Conservation (phyloP, 306 rosid species). For the Chamaecrista fasciculata region DNA sequence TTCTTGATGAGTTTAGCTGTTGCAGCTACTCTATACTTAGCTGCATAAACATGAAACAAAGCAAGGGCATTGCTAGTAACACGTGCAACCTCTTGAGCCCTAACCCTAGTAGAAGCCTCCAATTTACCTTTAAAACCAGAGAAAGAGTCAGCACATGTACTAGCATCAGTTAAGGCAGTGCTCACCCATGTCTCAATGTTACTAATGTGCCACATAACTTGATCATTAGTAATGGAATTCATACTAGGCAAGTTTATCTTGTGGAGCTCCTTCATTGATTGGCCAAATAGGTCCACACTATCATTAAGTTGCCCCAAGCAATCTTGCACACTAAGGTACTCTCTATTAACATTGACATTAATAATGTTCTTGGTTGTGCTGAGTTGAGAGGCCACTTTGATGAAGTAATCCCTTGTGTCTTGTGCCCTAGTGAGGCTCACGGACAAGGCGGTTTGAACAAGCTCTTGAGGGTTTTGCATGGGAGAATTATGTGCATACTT, state of each 20-base stretch:
- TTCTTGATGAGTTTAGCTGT: slow-evolving; percentile 6
- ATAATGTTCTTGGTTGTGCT: slow-evolving; percentile 13
- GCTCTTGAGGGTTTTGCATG: slow-evolving; percentile 34
- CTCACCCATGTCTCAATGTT: slow-evolving; percentile 69
- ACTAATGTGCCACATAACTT: slow-evolving; percentile 56
- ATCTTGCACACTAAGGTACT: slow-evolving; percentile 39
- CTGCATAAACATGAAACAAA: slow-evolving; percentile 55
- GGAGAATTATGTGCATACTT: slow-evolving; percentile 27
- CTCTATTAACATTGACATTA: too few relatives aligned
- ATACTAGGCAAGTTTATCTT: slow-evolving; percentile 28
- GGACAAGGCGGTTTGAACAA: slow-evolving; percentile 48
- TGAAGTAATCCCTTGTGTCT: slow-evolving; percentile 39
- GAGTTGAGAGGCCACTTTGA: slow-evolving; percentile 37
- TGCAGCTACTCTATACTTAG: slow-evolving; percentile 24
- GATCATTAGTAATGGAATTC: slow-evolving; percentile 25
- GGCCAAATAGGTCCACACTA: slow-evolving; percentile 52
- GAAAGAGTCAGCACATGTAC: slow-evolving; percentile 42
- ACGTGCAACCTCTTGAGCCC: slow-evolving; percentile 54
- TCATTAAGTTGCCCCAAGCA: slow-evolving; percentile 52
- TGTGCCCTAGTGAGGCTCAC: slow-evolving; percentile 51
- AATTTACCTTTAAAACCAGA: slow-evolving; percentile 47
- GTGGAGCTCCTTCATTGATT: slow-evolving; percentile 43
- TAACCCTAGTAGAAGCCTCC: slow-evolving; percentile 49
- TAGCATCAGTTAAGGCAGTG: slow-evolving; percentile 57
- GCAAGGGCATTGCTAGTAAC: slow-evolving; percentile 55